Evolutionary conservation across 768 basidiomycete species (phyloP).

Genomic region (Auricularia sp.): DNA sequence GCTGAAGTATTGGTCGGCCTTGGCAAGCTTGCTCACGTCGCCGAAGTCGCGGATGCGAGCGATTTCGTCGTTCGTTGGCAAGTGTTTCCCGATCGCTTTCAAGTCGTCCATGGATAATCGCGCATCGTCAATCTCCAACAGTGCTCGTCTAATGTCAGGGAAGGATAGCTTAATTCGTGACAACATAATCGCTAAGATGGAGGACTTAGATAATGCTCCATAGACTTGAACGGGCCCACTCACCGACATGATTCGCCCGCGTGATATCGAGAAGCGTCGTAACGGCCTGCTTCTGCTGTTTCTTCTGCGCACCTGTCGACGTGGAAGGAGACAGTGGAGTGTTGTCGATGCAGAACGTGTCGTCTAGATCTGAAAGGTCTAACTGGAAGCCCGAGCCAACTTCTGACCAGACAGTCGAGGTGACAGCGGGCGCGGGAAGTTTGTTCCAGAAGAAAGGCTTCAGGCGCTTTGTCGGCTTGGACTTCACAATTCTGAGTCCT

Average conservation of each 20-base stretch:
- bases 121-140: conserved; percentile 64
- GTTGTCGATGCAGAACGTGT: conserved; percentile 57
- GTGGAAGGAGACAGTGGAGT: conserved; percentile 32
- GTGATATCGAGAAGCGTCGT: conserved; percentile 71
- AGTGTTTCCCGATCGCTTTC: conserved; percentile 58
- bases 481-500: conserved; percentile 21
- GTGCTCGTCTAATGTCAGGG: conserved; percentile 55
- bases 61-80: conserved; percentile 79
- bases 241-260: conserved; percentile 77
- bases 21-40: conserved; percentile 63
- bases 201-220: no score
- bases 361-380: conserved; percentile 61
- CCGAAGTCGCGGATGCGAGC: conserved; percentile 58
- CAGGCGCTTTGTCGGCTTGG: conserved; percentile 44
- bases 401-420: conserved; percentile 65
- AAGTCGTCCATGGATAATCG: conserved; percentile 65
- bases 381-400: conserved; percentile 32
- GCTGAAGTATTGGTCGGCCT: conserved; percentile 74
- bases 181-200: conserved; percentile 66
- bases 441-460: conserved; percentile 94
- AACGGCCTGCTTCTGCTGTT: conserved; percentile 41
- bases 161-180: conserved; percentile 59
- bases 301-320: conserved; percentile 25
- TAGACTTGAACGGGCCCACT: conserved; percentile 12
- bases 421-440: conserved; percentile 33